Conservation (phyloP, 176 grass and related monocot species). For the Aegilops speltoides region DNA sequence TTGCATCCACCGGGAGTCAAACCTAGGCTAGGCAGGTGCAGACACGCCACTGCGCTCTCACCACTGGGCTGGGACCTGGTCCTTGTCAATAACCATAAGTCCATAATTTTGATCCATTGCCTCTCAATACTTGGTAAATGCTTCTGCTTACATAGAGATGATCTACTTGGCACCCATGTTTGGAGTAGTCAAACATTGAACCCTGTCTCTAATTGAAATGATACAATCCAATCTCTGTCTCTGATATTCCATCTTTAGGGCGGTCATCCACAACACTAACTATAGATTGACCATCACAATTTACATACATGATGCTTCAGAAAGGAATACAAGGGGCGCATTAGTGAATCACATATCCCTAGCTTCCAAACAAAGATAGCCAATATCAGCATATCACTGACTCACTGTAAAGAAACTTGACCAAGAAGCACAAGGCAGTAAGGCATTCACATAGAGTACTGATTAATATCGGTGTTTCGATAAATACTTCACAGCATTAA, state of each 20-base stretch:
- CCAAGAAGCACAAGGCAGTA: slow-evolving; percentile 8
- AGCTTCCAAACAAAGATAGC: slow-evolving; percentile 3
- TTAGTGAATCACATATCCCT: not conserved
- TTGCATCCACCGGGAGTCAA: not conserved
- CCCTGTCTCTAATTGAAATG: not conserved
- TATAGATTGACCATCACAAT: not conserved
- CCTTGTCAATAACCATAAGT: not conserved
- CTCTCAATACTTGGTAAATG: not conserved
- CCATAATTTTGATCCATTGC: not conserved
- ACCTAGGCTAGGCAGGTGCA: not conserved
- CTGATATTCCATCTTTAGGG: not conserved
- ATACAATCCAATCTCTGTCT: not conserved
- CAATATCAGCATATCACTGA: not conserved
- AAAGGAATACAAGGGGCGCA: not conserved
- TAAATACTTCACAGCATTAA: not conserved
- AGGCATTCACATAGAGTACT: not conserved
- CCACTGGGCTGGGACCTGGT: not conserved
- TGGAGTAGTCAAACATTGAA: not conserved
- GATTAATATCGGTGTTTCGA: not conserved
- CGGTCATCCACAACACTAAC: not conserved
- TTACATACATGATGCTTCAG: not conserved
- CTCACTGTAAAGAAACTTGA: not conserved
- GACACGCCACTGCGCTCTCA: not conserved
- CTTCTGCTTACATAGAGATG: not conserved
- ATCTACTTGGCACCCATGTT: not conserved